Evolutionary conservation across 2,329 filamentous ascomycete species (phyloP), one percentile per base, ranked within the genome.

Genomic region (Colletotrichum eleusines): DNA sequence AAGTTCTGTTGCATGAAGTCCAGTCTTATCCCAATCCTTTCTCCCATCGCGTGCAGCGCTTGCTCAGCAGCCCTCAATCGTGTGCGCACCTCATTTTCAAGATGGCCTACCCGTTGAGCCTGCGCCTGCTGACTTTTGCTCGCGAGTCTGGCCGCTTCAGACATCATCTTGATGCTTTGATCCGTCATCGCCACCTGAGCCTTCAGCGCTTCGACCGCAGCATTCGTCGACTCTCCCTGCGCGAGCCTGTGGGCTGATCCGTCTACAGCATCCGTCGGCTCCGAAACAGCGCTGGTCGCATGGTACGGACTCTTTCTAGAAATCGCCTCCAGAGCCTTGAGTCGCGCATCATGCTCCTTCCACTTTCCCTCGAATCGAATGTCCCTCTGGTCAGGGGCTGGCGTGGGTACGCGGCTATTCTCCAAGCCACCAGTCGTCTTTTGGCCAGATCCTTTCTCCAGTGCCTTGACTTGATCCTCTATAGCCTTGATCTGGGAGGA

Each of bases 1-100:
- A 86, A 40, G 55, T 63, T 63, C 35, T 81, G 75, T 20, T 80
- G 78, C 7, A 86, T 72, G 5, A 76, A 75, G 0, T 80, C 76
- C 23, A 78, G 74, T 44, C 75, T 77, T 31, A 74, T 76, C 26
- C 78, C 73, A 8, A 80, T 62, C 33, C 74, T 77, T 12, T 74
- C 72, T 58, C 72, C 77, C 44, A 75, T 35, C 18, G 12, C 38
- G 14, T n/a, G 23, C 28, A 59, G 8, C 38, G 23, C 33, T 20
- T 51, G 61, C 23, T 62, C 64, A 16, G 38, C 35, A 20, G 46
- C 28, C 40, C 33, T 35, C 16, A 51, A 35, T 62, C 51, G 55
- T 16, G 14, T 31, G 7, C 11, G 2, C 16, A 58, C 23, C 38
- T 65, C 33, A 6, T 20, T 18, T 35, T 68, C 50, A 7, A 57